These are phyloP conservation scores for Strobilomyces dryophilus DNA, from an alignment of 768 basidiomycete genomes.

Conservation along the genomic window DNA sequence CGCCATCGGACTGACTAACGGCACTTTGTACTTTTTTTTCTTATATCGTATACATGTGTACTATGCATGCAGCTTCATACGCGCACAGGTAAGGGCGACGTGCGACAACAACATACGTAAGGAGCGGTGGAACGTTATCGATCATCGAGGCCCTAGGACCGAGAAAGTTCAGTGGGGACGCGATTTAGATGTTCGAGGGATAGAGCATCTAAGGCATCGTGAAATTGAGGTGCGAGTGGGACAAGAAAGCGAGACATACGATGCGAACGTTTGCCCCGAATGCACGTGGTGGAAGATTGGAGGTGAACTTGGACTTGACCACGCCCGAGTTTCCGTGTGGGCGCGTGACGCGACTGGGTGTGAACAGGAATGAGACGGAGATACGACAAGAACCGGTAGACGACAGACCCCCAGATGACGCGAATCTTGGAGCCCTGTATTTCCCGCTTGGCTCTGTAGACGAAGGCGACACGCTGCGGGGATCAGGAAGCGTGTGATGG, in stretches of 20 bases:
- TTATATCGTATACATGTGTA: constrained; percentile 6
- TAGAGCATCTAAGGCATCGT: constrained; percentile 71
- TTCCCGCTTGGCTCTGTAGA: constrained; percentile 96
- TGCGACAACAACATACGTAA: constrained; percentile 19
- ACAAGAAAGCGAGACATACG: constrained; percentile 43
- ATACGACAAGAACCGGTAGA: background rate
- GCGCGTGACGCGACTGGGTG: constrained; percentile 77
- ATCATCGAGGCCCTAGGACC: constrained; percentile 6
- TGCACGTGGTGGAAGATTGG: constrained; percentile 90
- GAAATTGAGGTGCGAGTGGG: background rate
- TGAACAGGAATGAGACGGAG: background rate
- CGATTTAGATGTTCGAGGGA: constrained; percentile 74
- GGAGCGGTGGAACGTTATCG: constrained; percentile 20
- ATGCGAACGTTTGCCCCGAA: constrained; percentile 93
- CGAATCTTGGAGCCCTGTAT: constrained; percentile 93
- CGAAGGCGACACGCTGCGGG: constrained; percentile 86
- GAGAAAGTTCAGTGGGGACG: background rate
- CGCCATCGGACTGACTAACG: too few relatives aligned
- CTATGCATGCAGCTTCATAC: constrained; percentile 23
- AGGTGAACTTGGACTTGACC: constrained; percentile 94
- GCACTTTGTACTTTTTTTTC: background rate
- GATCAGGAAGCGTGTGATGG: background rate
- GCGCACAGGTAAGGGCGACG: constrained; percentile 9
- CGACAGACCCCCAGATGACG: constrained; percentile 95
- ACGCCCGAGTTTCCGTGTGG: constrained; percentile 93